Base-by-base conservation (phyloP, 1,139 yeast genomes). In the Lodderomyces theae region DNA sequence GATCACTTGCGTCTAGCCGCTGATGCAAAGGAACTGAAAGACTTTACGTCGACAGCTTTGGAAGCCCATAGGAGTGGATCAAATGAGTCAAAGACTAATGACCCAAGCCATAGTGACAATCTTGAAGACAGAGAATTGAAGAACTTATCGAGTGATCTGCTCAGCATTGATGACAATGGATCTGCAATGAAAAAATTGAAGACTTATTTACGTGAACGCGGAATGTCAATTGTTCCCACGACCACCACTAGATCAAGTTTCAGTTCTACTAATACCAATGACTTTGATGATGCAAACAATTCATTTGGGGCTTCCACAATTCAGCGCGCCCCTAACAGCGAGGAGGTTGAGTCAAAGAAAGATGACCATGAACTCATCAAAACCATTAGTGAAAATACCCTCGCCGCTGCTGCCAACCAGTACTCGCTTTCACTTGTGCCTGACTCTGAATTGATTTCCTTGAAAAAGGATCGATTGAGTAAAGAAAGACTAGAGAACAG, bases 281-380 rank as follows among this genome's bases (percentile, higher is more conserved):
- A 67, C 50, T 64, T 54, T 42, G 56, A 58, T 10, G 74, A 67
- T 50, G 73, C 74, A 2, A 63, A 63, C 42, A 64, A 64, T 15
- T 58, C 69, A 3, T 62, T 65, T 45, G 50, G 54, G 71, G 72
- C 4, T 50, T 57, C 28, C 52, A 56, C 39, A 51, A 69, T 33
- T 78, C 79, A 28, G 5, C 18, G 15, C 13, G 3, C 18, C 3
- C 31, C 3, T 15, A 15, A 3, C 5, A 28, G 15, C n/a, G 31
- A 3, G 31, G 18, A 15, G 6, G n/a, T n/a, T n/a, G 31, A 28
- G 4, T 3, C 34, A 5, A 31, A 13, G 8, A 18, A 28, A 9
- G 11, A 28, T 15, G 5, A n/a, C 12, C 10, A 28, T 10, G 18
- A 16, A 2, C 31, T 15, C 4, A 3, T 4, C 13, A 28, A n/a